Evolutionary conservation across 192 early-diverging fungal genomes (phyloP), one percentile per base, ranked within the genome.

Genomic region (Coemansia sp.): DNA sequence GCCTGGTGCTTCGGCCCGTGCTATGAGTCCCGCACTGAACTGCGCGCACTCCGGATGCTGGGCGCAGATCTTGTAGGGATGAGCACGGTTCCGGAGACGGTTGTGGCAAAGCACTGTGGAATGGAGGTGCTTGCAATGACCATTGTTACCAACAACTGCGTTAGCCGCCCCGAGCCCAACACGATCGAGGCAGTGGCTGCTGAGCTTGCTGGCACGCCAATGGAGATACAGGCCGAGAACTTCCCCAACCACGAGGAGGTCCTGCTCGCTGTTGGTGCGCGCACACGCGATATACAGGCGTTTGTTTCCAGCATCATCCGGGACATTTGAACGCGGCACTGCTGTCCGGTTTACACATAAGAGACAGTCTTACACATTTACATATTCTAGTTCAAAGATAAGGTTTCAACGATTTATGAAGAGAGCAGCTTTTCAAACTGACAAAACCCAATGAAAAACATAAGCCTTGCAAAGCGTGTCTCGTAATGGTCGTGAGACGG

Each of bases 1-100:
- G 81, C 75, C 34, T 92, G 91, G 79, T 91, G 93, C 46, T 83
- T 87, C 20, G 95, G 95, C 9, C 95, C 95, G 14, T 86, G 84
- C 40, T 97, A 89, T 66, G 95, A 98, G 80, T 90, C 92, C 17
- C 86, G 90, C 55, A 90, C 93, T 13, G 95, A 97, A 73, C 86
- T 89, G 56, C 82, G 94, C 8, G 87, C 87, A 63, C 83, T 97
- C 52, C 80, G 78, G 43, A 41, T 23, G 14, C 73, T 91, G 41
- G 92, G 92, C 48, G 95, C 86, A 14, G 95, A 96, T 75, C 83
- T 87, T 29, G 95, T 93, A 13, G 95, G 95, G 34, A 97, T 97
- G 95, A 92, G 90, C 46, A 96, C 94, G 7, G 88, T 92, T 13
- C 93, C 95, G 1, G 95, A 97, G 70, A 87, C 91, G 10, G 77